These are phyloP conservation scores for Seminavis robusta DNA, from an alignment of 108 stramenopile genomes.

Conservation along the genomic window DNA sequence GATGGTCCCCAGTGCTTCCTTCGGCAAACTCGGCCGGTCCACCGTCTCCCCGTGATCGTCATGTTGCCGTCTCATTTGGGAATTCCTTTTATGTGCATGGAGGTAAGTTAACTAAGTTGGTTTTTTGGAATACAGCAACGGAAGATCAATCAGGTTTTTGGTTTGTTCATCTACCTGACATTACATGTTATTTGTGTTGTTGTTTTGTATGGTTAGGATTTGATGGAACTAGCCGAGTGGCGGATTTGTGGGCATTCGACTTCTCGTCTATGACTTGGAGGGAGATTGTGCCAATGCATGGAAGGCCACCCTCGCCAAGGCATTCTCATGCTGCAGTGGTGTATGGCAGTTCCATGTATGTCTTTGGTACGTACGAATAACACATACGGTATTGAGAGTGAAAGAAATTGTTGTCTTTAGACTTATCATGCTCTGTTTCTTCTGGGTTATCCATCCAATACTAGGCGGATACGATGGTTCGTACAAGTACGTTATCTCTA, in stretches of 20 bases:
- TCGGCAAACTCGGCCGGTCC: slow-evolving; percentile 49
- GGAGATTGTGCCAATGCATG: slow-evolving; percentile 44
- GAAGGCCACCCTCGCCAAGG: slow-evolving; percentile 76
- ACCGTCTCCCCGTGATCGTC: slow-evolving; percentile 86
- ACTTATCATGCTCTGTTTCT: too few relatives aligned
- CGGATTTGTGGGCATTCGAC: slow-evolving; percentile 90
- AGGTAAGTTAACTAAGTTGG: too few relatives aligned
- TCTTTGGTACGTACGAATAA: slow-evolving; percentile 91
- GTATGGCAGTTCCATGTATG: slow-evolving; percentile 71
- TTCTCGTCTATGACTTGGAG: slow-evolving; percentile 79
- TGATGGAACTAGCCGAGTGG: slow-evolving; percentile 83
- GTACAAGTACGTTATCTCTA: slow-evolving; percentile 60
- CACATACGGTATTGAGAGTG: too few relatives aligned
- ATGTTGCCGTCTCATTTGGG: slow-evolving; percentile 77
- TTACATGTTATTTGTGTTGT: neutral
- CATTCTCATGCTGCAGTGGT: slow-evolving; percentile 96
- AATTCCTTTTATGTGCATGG: slow-evolving; percentile 89
- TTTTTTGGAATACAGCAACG: too few relatives aligned
- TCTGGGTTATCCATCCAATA: too few relatives aligned
- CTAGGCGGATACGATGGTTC: slow-evolving; percentile 90
- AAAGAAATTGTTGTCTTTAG: too few relatives aligned
- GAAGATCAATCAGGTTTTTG: too few relatives aligned
- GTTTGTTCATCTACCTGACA: too few relatives aligned
- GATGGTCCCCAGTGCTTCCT: slow-evolving; percentile 53
- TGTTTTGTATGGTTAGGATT: too few relatives aligned